A percentile compares a stretch with the other conserved stretches of the same genome.
phyloP scores from a whole-genome alignment of 2,329 filamentous ascomycete genomes.

The Rachicladosporium sp. region DNA sequence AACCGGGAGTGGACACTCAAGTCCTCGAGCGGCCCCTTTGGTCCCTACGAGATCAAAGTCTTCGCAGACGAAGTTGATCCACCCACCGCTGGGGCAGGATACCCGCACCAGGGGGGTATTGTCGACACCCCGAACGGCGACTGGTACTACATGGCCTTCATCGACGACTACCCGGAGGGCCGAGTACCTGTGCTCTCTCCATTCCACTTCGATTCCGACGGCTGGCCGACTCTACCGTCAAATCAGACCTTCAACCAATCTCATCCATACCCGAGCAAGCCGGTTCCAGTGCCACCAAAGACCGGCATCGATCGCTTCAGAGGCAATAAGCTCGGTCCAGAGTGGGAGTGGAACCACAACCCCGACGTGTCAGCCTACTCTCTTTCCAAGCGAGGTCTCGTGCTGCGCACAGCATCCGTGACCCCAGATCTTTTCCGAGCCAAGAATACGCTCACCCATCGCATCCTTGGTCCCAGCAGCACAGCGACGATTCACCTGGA shows the following conservation, averaged over 20 bases:
- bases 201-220: conserved; percentile 39
- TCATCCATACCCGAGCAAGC: conserved; percentile 17
- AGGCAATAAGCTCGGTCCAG: conserved; percentile 28
- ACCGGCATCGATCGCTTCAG: conserved; percentile 32
- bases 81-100: conserved; percentile 19
- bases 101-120: conserved; percentile 43
- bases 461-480: conserved; percentile 29
- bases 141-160: conserved; percentile 50
- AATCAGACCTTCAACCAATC: conserved; percentile 36
- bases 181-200: conserved; percentile 47
- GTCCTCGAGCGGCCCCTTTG: conserved; percentile 35
- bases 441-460: conserved; percentile 31
- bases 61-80: conserved; percentile 26
- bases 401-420: conserved; percentile 38
- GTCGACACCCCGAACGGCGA: conserved; percentile 39
- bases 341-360: conserved; percentile 54
- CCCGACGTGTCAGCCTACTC: conserved; percentile 38
- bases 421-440: conserved; percentile 38
- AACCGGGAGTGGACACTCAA: conserved; percentile 39
- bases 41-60: conserved; percentile 38
- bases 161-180: conserved; percentile 44
- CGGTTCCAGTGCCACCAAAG: conserved; percentile 22
- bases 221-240: conserved; percentile 36
- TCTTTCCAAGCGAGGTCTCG: conserved; percentile 32
- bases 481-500: conserved; percentile 40